Conservation (phyloP, 2,329 filamentous ascomycete species). For the Exophiala lecanii-corni region DNA sequence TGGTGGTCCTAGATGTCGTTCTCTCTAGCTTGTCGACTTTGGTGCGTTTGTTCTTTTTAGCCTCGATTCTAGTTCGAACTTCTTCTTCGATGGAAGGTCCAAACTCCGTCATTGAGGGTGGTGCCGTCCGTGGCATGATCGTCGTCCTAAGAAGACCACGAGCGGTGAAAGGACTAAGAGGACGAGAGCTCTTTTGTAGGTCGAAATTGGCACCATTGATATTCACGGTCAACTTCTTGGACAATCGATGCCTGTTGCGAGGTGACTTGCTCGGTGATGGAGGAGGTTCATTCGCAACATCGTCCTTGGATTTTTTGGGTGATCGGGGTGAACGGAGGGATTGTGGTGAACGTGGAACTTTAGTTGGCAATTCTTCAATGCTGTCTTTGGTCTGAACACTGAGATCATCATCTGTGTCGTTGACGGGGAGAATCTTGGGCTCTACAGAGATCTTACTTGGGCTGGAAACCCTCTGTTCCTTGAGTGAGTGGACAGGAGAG, state of each 20-base stretch:
- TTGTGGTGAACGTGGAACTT: slow-evolving; percentile 19
- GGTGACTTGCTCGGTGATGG: slow-evolving; percentile 14
- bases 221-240: slow-evolving; percentile 21
- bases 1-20: slow-evolving; percentile 11
- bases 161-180: slow-evolving; percentile 25
- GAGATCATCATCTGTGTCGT: slow-evolving; percentile 15
- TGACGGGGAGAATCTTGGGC: slow-evolving; percentile 1
- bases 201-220: slow-evolving; percentile 18
- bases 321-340: slow-evolving; percentile 2
- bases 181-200: slow-evolving; percentile 12
- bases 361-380: slow-evolving; percentile 19
- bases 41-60: not conserved
- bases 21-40: slow-evolving; percentile 6
- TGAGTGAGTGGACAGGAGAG: not conserved
- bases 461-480: not conserved
- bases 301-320: not conserved
- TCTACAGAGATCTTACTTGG: slow-evolving; percentile 1
- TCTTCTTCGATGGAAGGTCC: slow-evolving; percentile 20
- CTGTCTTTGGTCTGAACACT: slow-evolving; percentile 23
- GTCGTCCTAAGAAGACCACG: slow-evolving; percentile 24
- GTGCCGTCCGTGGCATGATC: slow-evolving; percentile 11
- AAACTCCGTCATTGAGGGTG: slow-evolving; percentile 20
- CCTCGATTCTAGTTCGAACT: slow-evolving; percentile 6
- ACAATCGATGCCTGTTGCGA: slow-evolving; percentile 12
- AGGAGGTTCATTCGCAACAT: slow-evolving; percentile 7